phyloP scores from a whole-genome alignment of 2,329 filamentous ascomycete species.

The Pyrenophora teres region DNA sequence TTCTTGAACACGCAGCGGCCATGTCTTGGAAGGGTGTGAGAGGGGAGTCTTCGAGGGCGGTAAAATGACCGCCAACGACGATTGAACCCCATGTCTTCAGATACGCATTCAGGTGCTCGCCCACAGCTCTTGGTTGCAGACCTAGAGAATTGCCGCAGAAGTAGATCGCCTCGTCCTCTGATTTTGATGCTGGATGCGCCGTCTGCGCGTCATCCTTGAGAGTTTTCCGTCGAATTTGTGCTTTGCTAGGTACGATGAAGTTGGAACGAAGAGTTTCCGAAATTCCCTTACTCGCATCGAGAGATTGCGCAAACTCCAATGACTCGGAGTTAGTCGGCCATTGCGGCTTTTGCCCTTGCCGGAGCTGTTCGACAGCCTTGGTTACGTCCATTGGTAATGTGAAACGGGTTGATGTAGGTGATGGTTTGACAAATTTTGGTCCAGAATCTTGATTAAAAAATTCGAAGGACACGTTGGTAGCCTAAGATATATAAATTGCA shows the following conservation, averaged over 20 bases:
- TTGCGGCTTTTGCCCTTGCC: conserved; percentile 36
- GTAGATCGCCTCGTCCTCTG: conserved; percentile 65
- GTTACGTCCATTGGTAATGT: conserved; percentile 29
- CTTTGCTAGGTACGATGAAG: conserved; percentile 76
- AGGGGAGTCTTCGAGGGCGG: conserved; percentile 68
- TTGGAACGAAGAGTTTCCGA: conserved; percentile 60
- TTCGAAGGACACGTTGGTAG: neutral
- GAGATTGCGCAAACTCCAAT: conserved; percentile 31
- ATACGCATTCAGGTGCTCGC: conserved; percentile 70
- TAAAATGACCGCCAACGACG: conserved; percentile 83
- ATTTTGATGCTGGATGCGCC: conserved; percentile 33
- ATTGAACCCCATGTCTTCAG: conserved; percentile 82
- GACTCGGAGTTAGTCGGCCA: conserved; percentile 32
- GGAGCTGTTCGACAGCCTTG: conserved; percentile 32
- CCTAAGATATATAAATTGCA: conserved; percentile 13
- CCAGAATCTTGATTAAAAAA: conserved; percentile 1
- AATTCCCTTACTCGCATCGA: conserved; percentile 41
- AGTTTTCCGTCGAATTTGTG: conserved; percentile 68
- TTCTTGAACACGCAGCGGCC: conserved; percentile 70
- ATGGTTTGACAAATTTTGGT: neutral
- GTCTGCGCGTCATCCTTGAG: conserved; percentile 43
- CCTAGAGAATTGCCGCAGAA: conserved; percentile 90
- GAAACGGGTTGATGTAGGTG: neutral
- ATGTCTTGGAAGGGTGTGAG: conserved; percentile 77
- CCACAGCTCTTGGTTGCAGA: conserved; percentile 73